phyloP scores from a whole-genome alignment of 139 green algal species.

The Bryopsis sp. region DNA sequence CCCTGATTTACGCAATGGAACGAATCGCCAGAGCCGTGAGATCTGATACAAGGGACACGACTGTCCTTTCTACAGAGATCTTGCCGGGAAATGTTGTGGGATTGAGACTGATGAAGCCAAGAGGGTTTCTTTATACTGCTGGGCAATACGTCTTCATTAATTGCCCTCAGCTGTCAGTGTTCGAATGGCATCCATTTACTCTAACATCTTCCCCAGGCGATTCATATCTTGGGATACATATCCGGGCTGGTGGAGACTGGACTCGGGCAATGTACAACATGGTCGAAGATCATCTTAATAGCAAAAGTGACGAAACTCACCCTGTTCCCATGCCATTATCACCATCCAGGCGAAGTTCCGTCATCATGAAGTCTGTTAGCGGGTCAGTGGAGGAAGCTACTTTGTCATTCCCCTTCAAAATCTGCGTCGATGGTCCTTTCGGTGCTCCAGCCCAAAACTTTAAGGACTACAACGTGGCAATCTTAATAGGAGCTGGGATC shows the following conservation, averaged over 20 bases:
- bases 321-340: neutral
- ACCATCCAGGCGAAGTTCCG: neutral
- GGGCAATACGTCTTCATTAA: slow-evolving; percentile 30
- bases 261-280: neutral
- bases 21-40: neutral
- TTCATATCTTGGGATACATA: slow-evolving; percentile 23
- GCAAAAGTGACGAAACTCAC: neutral
- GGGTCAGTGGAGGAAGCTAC: neutral
- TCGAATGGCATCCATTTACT: slow-evolving; percentile 32
- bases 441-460: slow-evolving; percentile 19
- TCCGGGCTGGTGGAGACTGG: slow-evolving; percentile 19
- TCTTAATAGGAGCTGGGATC: slow-evolving; percentile 28
- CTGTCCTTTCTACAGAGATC: slow-evolving; percentile 11
- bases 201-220: slow-evolving; percentile 27
- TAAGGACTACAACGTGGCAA: slow-evolving; percentile 18
- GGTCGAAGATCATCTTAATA: neutral
- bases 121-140: slow-evolving; percentile 18
- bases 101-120: slow-evolving; percentile 18
- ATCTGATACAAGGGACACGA: neutral
- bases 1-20: slow-evolving; percentile 20
- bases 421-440: slow-evolving; percentile 27
- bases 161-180: slow-evolving; percentile 21
- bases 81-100: slow-evolving; percentile 16
- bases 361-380: slow-evolving; percentile 6
- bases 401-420: slow-evolving; percentile 5